phyloP scores from a whole-genome alignment of 257 asterid species.

The Solanum ossicruentum region DNA sequence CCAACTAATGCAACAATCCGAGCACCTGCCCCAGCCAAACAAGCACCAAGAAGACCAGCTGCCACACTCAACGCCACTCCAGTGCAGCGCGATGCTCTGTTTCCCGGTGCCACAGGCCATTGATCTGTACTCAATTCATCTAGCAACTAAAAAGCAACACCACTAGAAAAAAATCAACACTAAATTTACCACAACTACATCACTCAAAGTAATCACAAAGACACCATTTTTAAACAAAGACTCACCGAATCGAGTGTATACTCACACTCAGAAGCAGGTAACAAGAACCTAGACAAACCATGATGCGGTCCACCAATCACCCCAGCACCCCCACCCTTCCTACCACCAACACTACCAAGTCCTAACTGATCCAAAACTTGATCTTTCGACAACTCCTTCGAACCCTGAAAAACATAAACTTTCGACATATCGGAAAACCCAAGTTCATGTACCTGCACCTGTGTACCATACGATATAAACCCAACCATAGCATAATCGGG shows the following conservation, averaged over 20 bases:
- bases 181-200: background rate
- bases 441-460: constrained; percentile 92
- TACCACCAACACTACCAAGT: constrained; percentile 21
- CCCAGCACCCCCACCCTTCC: constrained; percentile 19
- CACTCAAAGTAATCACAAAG: background rate
- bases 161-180: background rate
- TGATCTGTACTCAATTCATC: constrained; percentile 83
- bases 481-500: constrained; percentile 97
- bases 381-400: constrained; percentile 67
- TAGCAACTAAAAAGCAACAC: constrained; percentile 41
- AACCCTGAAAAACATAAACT: constrained; percentile 82
- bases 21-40: constrained; percentile 71
- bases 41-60: constrained; percentile 80
- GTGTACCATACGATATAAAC: constrained; percentile 86
- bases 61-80: constrained; percentile 95
- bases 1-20: constrained; percentile 83
- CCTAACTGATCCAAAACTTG: constrained; percentile 92
- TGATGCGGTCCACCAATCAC: constrained; percentile 8
- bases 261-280: constrained; percentile 90
- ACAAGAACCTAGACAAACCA: constrained; percentile 62
- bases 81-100: constrained; percentile 76
- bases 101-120: constrained; percentile 80
- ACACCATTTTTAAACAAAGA: background rate
- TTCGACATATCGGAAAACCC: constrained; percentile 84
- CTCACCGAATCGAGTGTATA: constrained; percentile 63